Percentiles rank a stretch among this genome's conserved stretches.
These are phyloP conservation scores for Sporobolomyces pararoseus DNA, from an alignment of 768 basidiomycete genomes.

Conservation along the genomic window DNA sequence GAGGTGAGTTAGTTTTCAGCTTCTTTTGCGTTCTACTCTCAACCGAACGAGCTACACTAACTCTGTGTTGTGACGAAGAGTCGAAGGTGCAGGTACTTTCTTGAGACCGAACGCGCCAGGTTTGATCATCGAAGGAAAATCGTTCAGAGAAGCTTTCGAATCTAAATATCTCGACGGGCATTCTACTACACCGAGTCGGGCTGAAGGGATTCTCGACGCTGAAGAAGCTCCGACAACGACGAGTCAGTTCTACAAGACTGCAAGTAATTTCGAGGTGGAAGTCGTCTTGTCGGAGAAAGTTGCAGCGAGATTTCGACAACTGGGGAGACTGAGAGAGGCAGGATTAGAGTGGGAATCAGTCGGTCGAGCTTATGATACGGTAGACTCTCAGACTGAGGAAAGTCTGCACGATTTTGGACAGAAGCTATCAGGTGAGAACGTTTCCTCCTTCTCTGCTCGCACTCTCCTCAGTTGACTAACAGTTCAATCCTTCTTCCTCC, in stretches of 20 bases:
- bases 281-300: constrained; percentile 78
- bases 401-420: constrained; percentile 36
- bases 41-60: too few species aligned
- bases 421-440: constrained; percentile 8
- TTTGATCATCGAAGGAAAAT: constrained; percentile 53
- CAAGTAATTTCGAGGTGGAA: constrained; percentile 77
- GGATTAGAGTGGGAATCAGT: constrained; percentile 72
- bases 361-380: constrained; percentile 48
- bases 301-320: constrained; percentile 62
- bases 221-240: too few species aligned
- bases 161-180: constrained; percentile 65
- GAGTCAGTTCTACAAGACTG: constrained; percentile 73
- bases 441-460: not conserved
- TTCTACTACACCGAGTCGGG: too few species aligned
- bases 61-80: not conserved
- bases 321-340: constrained; percentile 68
- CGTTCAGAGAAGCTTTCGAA: constrained; percentile 70
- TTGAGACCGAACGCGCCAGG: constrained; percentile 61
- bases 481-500: not conserved
- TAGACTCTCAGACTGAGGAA: constrained; percentile 52
- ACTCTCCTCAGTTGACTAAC: not conserved
- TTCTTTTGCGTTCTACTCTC: too few species aligned
- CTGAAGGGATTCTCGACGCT: too few species aligned
- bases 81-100: constrained; percentile 67
- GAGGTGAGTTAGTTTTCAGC: constrained; percentile 55